These are phyloP conservation scores for Leishmania major DNA, from an alignment of 208 protist species.

Conservation along the genomic window DNA sequence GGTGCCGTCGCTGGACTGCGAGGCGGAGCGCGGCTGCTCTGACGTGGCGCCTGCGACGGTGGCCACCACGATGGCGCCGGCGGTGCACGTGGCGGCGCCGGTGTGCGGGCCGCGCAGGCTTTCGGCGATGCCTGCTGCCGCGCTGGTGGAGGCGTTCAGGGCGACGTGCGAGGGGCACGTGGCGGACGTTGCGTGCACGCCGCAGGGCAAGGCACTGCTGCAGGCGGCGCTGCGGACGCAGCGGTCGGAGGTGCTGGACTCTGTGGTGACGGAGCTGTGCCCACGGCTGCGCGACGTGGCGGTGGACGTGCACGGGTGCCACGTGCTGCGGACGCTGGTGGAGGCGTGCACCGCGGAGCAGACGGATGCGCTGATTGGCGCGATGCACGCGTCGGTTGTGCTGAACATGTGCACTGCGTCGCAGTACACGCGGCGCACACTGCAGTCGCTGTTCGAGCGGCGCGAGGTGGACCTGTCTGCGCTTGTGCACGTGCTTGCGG, in stretches of 20 bases:
- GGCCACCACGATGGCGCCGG: neutral
- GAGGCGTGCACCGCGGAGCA: conserved; percentile 57
- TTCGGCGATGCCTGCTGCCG: conserved; percentile 12
- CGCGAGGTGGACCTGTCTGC: conserved; percentile 56
- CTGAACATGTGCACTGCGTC: conserved; percentile 83
- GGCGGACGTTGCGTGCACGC: conserved; percentile 60
- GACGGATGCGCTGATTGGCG: conserved; percentile 49
- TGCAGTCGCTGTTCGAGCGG: conserved; percentile 80
- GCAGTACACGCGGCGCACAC: conserved; percentile 76
- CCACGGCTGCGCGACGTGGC: conserved; percentile 55
- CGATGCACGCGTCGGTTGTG: conserved; percentile 70
- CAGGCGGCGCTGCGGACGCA: conserved; percentile 56
- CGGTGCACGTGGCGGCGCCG: neutral
- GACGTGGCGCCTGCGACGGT: neutral
- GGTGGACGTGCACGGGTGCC: conserved; percentile 76
- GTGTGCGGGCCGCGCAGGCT: neutral
- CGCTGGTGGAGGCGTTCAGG: conserved; percentile 23
- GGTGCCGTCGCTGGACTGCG: conserved; percentile 26
- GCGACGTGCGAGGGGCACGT: conserved; percentile 44
- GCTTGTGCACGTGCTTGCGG: conserved; percentile 64
- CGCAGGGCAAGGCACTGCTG: conserved; percentile 57
- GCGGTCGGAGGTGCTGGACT: conserved; percentile 38
- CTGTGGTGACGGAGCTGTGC: conserved; percentile 57
- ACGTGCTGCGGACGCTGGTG: conserved; percentile 65
- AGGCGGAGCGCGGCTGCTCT: neutral